Conservation (phyloP, 2,329 filamentous ascomycete genomes). For the Dactylellina haptotyla region DNA sequence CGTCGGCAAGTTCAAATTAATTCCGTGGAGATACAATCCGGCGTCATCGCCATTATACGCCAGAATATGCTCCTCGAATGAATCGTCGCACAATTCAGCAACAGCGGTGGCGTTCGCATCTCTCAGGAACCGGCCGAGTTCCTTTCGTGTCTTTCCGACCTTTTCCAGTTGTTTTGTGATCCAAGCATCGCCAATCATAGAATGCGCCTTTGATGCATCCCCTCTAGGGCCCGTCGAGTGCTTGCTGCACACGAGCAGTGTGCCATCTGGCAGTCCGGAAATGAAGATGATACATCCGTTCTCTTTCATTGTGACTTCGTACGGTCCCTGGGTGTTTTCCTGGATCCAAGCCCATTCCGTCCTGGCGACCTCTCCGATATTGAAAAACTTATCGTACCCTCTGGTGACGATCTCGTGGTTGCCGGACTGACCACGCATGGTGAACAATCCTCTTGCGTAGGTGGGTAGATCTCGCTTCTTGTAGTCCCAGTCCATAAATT, state of each 20-base stretch:
- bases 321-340: conserved; percentile 80
- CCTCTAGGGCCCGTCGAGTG: conserved; percentile 87
- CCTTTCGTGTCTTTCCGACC: conserved; percentile 79
- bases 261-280: conserved; percentile 86
- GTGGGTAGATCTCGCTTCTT: conserved; percentile 86
- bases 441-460: conserved; percentile 93
- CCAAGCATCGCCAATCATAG: conserved; percentile 81
- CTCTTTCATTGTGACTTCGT: conserved; percentile 96
- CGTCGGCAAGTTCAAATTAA: conserved; percentile 93
- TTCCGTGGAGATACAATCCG: conserved; percentile 92
- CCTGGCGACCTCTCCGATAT: conserved; percentile 80
- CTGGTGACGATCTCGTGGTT: conserved; percentile 81
- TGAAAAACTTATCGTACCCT: conserved; percentile 99
- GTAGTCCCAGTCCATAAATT: conserved; percentile 94
- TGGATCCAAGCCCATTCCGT: conserved; percentile 86
- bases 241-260: conserved; percentile 96
- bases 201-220: conserved; percentile 80
- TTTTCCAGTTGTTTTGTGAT: conserved; percentile 80
- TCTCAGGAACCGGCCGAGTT: conserved; percentile 80
- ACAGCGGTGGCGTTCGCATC: conserved; percentile 91
- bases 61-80: conserved; percentile 95
- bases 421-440: conserved; percentile 72
- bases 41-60: conserved; percentile 84
- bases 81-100: conserved; percentile 94
- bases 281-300: conserved; percentile 99